These are phyloP conservation scores for Wickerhamomyces mucosus DNA, from an alignment of 805 yeast species.

Conservation along the genomic window DNA sequence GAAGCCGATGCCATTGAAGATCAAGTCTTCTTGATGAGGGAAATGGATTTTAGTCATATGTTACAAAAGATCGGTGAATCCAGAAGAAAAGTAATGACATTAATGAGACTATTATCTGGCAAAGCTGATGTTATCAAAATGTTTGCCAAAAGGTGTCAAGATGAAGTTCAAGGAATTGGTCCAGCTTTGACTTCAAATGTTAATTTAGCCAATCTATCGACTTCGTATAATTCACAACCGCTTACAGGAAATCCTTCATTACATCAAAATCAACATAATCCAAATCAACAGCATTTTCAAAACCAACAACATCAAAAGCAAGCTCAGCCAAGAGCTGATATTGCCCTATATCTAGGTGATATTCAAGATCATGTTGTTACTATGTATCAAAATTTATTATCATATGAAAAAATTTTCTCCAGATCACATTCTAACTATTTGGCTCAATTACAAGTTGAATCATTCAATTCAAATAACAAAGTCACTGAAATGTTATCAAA, in stretches of 20 bases:
- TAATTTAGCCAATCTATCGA: conserved; percentile 27
- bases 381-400: conserved; percentile 83
- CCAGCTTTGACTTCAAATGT: conserved; percentile 31
- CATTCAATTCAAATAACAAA: conserved; percentile 75
- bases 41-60: conserved; percentile 68
- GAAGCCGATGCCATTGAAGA: conserved; percentile 76
- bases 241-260: neutral
- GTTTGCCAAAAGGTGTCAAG: conserved; percentile 94
- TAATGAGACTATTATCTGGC: conserved; percentile 82
- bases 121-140: conserved; percentile 94
- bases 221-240: conserved; percentile 1
- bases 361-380: conserved; percentile 95
- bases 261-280: conserved; percentile 2
- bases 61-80: conserved; percentile 79
- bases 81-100: conserved; percentile 84
- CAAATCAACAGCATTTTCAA: conserved; percentile 4
- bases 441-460: conserved; percentile 90
- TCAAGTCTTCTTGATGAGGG: conserved; percentile 75
- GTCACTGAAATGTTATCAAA: conserved; percentile 83
- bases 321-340: conserved; percentile 76
- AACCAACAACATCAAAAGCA: conserved; percentile 12
- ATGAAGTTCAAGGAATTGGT: conserved; percentile 36
- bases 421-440: conserved; percentile 87
- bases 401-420: conserved; percentile 88
- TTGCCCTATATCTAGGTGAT: conserved; percentile 88